Percentiles rank a stretch among this genome's conserved stretches.
Evolutionary conservation across 116 monocot species (phyloP).

Genomic region (Thalassia testudinum): DNA sequence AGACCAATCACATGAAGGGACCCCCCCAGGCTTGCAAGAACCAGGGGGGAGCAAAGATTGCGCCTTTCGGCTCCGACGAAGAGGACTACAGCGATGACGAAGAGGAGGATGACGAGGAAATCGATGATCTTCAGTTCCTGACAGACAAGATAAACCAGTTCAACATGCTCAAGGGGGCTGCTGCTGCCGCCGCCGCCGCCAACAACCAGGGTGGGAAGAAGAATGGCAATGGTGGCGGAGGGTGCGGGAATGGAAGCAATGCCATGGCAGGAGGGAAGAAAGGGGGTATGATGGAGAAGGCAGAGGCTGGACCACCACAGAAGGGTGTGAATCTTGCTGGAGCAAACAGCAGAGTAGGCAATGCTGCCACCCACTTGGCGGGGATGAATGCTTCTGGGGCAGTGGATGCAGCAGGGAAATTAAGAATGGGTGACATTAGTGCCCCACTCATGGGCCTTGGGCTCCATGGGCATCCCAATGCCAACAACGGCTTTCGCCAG

Average conservation of each 20-base stretch:
- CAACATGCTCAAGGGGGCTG: slow-evolving; percentile 3
- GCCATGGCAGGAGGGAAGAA: not conserved
- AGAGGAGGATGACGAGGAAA: slow-evolving; percentile 17
- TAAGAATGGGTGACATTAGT: slow-evolving; percentile 10
- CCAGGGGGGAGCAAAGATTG: slow-evolving; percentile 12
- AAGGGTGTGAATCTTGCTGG: not conserved
- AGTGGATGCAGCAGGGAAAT: not conserved
- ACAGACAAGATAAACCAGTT: slow-evolving; percentile 19
- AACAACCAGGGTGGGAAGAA: slow-evolving; percentile 4
- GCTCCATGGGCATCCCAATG: not conserved
- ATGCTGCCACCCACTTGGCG: not conserved
- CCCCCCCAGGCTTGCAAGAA: slow-evolving; percentile 36
- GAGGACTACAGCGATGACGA: slow-evolving; percentile 30
- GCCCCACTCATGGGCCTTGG: slow-evolving; percentile 12
- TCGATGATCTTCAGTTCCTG: slow-evolving; percentile 10
- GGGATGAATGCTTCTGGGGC: slow-evolving; percentile 3
- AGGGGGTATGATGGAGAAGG: not conserved
- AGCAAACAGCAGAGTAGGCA: slow-evolving; percentile 2
- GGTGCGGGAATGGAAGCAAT: not conserved
- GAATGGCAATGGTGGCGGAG: slow-evolving; percentile 1
- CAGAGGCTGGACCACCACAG: slow-evolving; percentile 1
- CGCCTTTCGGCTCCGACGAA: slow-evolving; percentile 18
- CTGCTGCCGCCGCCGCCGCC: not conserved
- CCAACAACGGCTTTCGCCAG: slow-evolving; percentile 9
- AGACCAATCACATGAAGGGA: slow-evolving; percentile 39